A percentile compares a stretch with the other conserved stretches of the same genome.
Conservation (phyloP, 2,329 filamentous ascomycete genomes). For the Colletotrichum abscissum region DNA sequence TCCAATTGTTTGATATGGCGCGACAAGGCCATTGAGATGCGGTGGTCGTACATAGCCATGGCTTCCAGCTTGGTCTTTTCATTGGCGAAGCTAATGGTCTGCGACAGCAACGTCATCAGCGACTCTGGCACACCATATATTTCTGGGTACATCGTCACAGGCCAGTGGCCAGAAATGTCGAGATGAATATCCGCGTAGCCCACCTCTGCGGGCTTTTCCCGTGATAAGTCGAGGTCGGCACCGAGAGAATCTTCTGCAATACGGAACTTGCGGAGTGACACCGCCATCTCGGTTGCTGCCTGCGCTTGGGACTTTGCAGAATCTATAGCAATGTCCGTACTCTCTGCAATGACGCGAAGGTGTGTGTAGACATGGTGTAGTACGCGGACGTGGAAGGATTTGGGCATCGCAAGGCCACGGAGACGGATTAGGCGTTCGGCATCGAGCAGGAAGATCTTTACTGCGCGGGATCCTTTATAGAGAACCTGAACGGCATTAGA, state of each 20-base stretch:
- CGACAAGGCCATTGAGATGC: slow-evolving; percentile 40
- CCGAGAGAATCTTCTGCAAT: slow-evolving; percentile 41
- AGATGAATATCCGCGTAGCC: slow-evolving; percentile 58
- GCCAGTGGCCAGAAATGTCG: slow-evolving; percentile 51
- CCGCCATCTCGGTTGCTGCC: slow-evolving; percentile 22
- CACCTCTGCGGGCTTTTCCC: slow-evolving; percentile 47
- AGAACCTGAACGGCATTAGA: not conserved
- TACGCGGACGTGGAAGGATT: slow-evolving; percentile 54
- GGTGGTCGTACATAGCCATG: slow-evolving; percentile 37
- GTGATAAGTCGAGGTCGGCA: slow-evolving; percentile 40
- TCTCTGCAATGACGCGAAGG: slow-evolving; percentile 58
- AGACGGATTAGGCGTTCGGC: slow-evolving; percentile 55
- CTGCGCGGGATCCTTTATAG: slow-evolving; percentile 28
- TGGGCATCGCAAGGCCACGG: slow-evolving; percentile 49
- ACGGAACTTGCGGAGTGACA: slow-evolving; percentile 42
- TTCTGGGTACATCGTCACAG: slow-evolving; percentile 54
- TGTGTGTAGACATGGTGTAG: slow-evolving; percentile 60
- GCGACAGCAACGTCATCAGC: slow-evolving; percentile 52
- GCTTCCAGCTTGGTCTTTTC: slow-evolving; percentile 50
- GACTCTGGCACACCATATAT: slow-evolving; percentile 58
- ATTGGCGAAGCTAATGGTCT: slow-evolving; percentile 54
- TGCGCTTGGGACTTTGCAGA: not conserved
- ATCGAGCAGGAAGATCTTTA: slow-evolving; percentile 47
- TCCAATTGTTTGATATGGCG: slow-evolving; percentile 46
- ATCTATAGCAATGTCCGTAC: slow-evolving; percentile 38